Evolutionary conservation across 2,329 filamentous ascomycete genomes (phyloP).

Genomic region (Pseudophaeomoniella oleicola): DNA sequence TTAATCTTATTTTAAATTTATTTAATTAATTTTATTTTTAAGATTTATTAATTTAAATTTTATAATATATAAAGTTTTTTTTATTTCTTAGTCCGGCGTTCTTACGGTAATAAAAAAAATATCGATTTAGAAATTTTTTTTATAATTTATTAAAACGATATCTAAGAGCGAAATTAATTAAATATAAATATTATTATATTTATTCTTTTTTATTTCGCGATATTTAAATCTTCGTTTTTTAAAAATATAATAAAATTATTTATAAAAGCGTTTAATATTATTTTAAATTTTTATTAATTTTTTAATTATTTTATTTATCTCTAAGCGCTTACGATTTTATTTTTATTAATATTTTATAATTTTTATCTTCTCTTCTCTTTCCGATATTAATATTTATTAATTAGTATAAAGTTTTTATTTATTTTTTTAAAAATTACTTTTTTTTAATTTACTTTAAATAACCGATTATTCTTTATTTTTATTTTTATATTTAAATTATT

Average conservation of each 20-base stretch:
- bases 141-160: neutral
- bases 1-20: constrained; percentile 8
- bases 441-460: too few relatives aligned
- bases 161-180: neutral
- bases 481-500: too few relatives aligned
- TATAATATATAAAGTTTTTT: too few relatives aligned
- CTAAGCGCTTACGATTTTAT: neutral
- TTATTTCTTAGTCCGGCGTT: too few relatives aligned
- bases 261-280: neutral
- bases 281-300: too few relatives aligned
- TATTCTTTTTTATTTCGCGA: neutral
- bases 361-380: too few relatives aligned
- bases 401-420: too few relatives aligned
- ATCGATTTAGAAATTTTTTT: neutral
- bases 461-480: too few relatives aligned
- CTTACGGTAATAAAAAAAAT: too few relatives aligned
- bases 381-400: too few relatives aligned
- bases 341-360: neutral
- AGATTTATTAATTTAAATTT: neutral
- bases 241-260: neutral
- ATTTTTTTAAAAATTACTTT: too few relatives aligned
- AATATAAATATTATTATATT: neutral
- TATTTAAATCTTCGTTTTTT: neutral
- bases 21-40: constrained; percentile 5
- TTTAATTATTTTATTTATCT: neutral